Conservation (phyloP, 1,284 basidiomycete species). For the Pholiota adiposa region DNA sequence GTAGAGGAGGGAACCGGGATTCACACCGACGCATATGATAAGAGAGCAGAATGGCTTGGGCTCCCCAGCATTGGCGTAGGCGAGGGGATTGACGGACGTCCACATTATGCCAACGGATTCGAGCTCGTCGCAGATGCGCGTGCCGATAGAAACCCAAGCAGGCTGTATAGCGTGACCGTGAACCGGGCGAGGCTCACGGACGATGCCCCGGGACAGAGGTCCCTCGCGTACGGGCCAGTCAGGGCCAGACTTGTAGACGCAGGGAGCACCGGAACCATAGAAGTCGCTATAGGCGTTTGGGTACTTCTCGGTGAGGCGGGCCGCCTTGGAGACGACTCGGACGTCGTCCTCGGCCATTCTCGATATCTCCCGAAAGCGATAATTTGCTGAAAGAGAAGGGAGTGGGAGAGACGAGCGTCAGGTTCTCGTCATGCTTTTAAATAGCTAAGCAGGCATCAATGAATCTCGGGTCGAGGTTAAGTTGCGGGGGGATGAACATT, state of each 20-base stretch:
- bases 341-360: no score
- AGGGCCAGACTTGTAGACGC: conserved; percentile 16
- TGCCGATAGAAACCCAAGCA: neutral
- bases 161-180: neutral
- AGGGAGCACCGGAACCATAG: conserved; percentile 7
- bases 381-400: no score
- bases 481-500: no score
- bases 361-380: no score
- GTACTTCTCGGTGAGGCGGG: conserved; percentile 11
- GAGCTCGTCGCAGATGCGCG: neutral
- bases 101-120: conserved; percentile 8
- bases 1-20: conserved; percentile 11
- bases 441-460: no score
- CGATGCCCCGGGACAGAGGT: no score
- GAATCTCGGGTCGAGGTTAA: no score
- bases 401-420: no score
- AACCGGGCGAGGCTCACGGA: neutral
- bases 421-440: no score
- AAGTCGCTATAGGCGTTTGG: conserved; percentile 17
- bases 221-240: conserved; percentile 5
- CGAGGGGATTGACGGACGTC: conserved; percentile 10
- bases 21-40: conserved; percentile 20
- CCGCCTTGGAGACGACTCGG: no score
- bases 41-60: neutral
- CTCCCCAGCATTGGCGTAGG: conserved; percentile 10